Conservation (phyloP, 2,329 filamentous ascomycete genomes). For the Onygenales sp. region DNA sequence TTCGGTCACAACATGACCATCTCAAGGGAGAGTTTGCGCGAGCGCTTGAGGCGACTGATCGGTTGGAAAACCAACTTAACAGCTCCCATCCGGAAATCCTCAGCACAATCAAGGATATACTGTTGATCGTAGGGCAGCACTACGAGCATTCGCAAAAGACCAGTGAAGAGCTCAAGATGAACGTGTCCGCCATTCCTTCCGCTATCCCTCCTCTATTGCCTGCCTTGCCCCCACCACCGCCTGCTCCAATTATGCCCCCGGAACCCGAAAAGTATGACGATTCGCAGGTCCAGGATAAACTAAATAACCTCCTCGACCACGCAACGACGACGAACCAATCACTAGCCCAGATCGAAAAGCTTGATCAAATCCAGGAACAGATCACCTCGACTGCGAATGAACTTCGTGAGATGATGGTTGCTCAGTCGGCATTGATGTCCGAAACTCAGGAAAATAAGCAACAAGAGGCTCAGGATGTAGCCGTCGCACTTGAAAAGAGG, state of each 20-base stretch:
- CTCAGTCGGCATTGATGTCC: conserved; percentile 63
- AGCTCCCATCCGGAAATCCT: conserved; percentile 86
- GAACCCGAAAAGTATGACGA: conserved; percentile 48
- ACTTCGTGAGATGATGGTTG: conserved; percentile 70
- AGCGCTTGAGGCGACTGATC: conserved; percentile 61
- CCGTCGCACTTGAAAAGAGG: conserved; percentile 69
- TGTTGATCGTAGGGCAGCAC: conserved; percentile 72
- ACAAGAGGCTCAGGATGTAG: conserved; percentile 69
- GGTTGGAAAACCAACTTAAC: conserved; percentile 65
- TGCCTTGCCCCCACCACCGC: conserved; percentile 31
- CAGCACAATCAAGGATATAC: conserved; percentile 75
- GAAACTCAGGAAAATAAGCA: conserved; percentile 72
- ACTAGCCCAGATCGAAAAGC: conserved; percentile 64
- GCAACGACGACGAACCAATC: conserved; percentile 56
- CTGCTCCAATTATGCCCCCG: conserved; percentile 14
- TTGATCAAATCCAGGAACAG: conserved; percentile 82
- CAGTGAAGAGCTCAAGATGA: conserved; percentile 50
- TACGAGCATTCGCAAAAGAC: conserved; percentile 76
- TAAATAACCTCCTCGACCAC: conserved; percentile 39
- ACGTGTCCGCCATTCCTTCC: conserved; percentile 39
- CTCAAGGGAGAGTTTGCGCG: conserved; percentile 74
- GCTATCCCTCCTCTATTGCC: conserved; percentile 50
- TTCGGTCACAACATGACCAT: conserved; percentile 67
- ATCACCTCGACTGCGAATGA: conserved; percentile 77
- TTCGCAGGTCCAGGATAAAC: conserved; percentile 49